Evolutionary conservation across 2,329 filamentous ascomycete species (phyloP), one percentile per base, ranked within the genome.

Genomic region (Paradendryphiella salina): DNA sequence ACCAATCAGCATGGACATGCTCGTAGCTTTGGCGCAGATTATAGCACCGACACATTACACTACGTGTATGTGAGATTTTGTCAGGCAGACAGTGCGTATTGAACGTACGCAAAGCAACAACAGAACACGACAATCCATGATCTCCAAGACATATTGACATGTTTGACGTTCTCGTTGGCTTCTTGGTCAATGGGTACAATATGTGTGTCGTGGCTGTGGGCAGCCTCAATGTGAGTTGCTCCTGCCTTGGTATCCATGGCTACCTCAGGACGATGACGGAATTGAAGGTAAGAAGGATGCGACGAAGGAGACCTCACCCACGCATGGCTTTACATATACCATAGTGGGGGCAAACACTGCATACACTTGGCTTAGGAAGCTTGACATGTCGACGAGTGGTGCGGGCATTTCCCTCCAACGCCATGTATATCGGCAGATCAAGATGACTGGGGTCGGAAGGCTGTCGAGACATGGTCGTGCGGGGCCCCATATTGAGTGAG

Each of bases 1-100:
- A 6, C 78, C 80, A 45, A 83, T 81, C 3, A 83, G 70, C 73
- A 81, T 80, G 41, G 72, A 75, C 81, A 83, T 84, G 2, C 76
- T 79, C 0, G 73, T 79, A 0, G 81, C 81, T 55, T 77, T 81
- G 4, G 81, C 81, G 5, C 79, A 83, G 1, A 83, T 69, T 11
- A 82, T 73, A 6, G 80, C 76, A 10, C 82, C 82, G 8, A 75
- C 74, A 50, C 72, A 80, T 77, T 52, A 82, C 76, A 7, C 68
- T 71, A 28, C 2, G 31, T 3, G 6, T 4, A 11, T 36, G 31
- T 65, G 17, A 62, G 50, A 21, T n/a, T 2, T 8, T 5, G 5
- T 1, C 23, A 11, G 1, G 21, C 5, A 72, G 71, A 54, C 3
- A 10, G 9, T 5, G 5, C 6, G 15, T 14, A 6, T 4, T 7